These are phyloP conservation scores for Populus hybrid DNA, from an alignment of 441 rosid species.

Conservation along the genomic window DNA sequence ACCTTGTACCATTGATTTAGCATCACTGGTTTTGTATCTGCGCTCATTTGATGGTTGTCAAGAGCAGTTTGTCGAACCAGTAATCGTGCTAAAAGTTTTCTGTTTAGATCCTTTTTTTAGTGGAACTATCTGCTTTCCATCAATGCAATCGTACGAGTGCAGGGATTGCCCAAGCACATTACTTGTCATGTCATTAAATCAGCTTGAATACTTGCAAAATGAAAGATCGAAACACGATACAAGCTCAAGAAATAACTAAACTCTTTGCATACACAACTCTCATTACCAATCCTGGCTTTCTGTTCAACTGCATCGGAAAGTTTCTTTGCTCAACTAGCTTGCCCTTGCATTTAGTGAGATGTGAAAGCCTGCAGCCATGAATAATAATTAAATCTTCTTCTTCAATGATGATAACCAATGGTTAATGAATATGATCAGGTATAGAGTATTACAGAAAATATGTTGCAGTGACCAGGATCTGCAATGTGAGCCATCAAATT, in stretches of 20 bases:
- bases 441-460: constrained; percentile 60
- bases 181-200: neutral
- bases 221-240: neutral
- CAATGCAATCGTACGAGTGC: neutral
- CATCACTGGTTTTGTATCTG: neutral
- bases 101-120: neutral
- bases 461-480: constrained; percentile 91
- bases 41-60: neutral
- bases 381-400: neutral
- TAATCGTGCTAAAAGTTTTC: too few relatives aligned
- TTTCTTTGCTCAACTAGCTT: neutral
- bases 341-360: constrained; percentile 29
- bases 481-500: constrained; percentile 82
- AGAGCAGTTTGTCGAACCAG: too few relatives aligned
- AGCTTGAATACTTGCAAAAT: neutral
- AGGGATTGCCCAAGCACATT: neutral
- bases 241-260: neutral
- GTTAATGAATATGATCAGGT: neutral
- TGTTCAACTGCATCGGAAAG: neutral
- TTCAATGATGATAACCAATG: neutral
- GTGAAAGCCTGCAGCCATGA: constrained; percentile 62
- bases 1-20: neutral
- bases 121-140: neutral
- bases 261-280: neutral
- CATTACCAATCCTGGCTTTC: neutral